Evolutionary conservation across 305 asterid species (phyloP).

Genomic region (Solanum chacoense): DNA sequence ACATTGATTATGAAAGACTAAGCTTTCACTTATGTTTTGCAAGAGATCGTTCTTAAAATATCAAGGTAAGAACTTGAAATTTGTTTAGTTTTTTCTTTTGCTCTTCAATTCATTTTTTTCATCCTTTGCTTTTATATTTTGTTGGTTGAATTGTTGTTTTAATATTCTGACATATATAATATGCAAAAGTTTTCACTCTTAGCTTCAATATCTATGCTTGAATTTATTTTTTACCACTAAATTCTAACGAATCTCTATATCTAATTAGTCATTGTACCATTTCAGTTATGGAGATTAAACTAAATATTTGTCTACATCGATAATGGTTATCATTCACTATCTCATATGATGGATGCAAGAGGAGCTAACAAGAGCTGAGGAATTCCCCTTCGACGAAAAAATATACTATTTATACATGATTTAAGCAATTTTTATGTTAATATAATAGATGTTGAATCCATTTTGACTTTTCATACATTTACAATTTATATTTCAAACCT

Average conservation of each 20-base stretch:
- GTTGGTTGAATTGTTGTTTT: neutral
- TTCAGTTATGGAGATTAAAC: too few relatives aligned
- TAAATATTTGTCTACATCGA: too few relatives aligned
- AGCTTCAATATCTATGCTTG: neutral
- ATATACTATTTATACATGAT: neutral
- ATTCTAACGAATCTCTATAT: neutral
- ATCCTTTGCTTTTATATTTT: neutral
- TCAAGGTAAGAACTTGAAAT: neutral
- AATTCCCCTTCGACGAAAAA: neutral
- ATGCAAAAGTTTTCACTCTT: neutral
- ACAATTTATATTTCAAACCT: neutral
- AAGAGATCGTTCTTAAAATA: neutral
- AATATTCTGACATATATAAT: neutral
- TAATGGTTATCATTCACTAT: too few relatives aligned
- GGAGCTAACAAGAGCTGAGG: too few relatives aligned
- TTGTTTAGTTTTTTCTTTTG: neutral
- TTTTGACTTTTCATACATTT: too few relatives aligned
- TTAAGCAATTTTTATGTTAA: neutral
- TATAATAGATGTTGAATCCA: too few relatives aligned
- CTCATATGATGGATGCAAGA: too few relatives aligned
- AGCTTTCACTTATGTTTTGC: neutral
- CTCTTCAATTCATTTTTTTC: neutral
- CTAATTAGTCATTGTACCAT: neutral
- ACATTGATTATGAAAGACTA: neutral
- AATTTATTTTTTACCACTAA: neutral